Percentiles rank a stretch among this genome's conserved stretches.
Conservation (phyloP, 192 early-diverging fungal species). For the Geranomyces variabilis region DNA sequence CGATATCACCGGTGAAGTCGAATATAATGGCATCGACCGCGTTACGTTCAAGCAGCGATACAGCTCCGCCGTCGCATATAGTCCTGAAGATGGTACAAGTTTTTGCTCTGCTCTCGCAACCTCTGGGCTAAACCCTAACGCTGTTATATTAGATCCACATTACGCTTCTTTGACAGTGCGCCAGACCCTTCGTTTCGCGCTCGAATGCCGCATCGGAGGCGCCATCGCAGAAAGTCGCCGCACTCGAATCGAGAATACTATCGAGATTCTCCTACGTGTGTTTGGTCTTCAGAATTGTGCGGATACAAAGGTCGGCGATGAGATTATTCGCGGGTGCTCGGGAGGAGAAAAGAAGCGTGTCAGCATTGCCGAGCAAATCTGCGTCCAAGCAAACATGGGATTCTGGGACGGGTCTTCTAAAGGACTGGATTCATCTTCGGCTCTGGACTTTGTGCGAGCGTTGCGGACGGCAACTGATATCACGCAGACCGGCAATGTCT, state of each 20-base stretch:
- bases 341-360: constrained; percentile 87
- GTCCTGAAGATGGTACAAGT: constrained; percentile 68
- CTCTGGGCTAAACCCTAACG: too few relatives aligned
- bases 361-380: constrained; percentile 80
- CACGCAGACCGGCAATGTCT: constrained; percentile 25
- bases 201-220: constrained; percentile 64
- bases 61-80: constrained; percentile 77
- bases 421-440: constrained; percentile 80
- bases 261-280: constrained; percentile 45
- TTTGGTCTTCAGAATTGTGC: constrained; percentile 40
- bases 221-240: constrained; percentile 41
- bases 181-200: constrained; percentile 76
- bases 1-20: constrained; percentile 56
- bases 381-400: constrained; percentile 27
- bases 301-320: constrained; percentile 59
- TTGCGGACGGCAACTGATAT: constrained; percentile 76
- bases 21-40: constrained; percentile 69
- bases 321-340: constrained; percentile 58
- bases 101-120: too few relatives aligned
- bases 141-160: constrained; percentile 57
- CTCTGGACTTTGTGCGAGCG: constrained; percentile 78
- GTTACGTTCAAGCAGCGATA: constrained; percentile 62
- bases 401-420: constrained; percentile 65
- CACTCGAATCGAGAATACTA: constrained; percentile 56
- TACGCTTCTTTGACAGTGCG: constrained; percentile 78